Conservation (phyloP, 2,329 filamentous ascomycete genomes). For the Cladosporium velox region DNA sequence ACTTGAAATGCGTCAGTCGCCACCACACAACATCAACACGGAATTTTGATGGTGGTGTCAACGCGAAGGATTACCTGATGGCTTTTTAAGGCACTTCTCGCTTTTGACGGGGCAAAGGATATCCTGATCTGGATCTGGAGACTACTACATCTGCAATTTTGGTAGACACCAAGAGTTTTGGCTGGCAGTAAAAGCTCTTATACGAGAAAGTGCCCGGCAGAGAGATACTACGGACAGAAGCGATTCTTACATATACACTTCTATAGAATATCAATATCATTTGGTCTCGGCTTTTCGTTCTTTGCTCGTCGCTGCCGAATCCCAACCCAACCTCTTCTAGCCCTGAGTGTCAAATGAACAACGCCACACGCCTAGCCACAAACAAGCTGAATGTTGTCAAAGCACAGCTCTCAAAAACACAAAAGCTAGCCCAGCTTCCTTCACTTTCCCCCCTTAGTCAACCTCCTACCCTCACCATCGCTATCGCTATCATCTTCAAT, state of each 20-base stretch:
- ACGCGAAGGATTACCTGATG: too few species aligned
- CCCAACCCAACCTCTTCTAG: not conserved
- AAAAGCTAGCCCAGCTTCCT: not conserved
- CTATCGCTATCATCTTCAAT: conserved; percentile 49
- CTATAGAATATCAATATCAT: not conserved
- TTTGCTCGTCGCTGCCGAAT: not conserved
- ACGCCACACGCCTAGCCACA: not conserved
- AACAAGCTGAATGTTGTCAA: not conserved
- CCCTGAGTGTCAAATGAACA: not conserved
- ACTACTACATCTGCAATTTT: too few species aligned
- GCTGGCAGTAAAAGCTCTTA: too few species aligned
- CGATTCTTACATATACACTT: not conserved
- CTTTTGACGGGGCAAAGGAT: too few species aligned
- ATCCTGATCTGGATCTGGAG: too few species aligned
- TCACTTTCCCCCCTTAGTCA: conserved; percentile 11
- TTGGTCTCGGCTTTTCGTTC: not conserved
- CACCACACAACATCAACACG: too few species aligned
- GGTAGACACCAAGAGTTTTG: too few species aligned
- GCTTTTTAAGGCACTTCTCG: too few species aligned
- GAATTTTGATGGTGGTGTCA: too few species aligned
- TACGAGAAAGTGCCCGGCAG: too few species aligned
- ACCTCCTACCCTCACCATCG: conserved; percentile 6
- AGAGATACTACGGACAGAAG: not conserved
- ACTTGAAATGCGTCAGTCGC: not conserved
- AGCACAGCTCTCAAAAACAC: too few species aligned